Evolutionary conservation across 2,329 filamentous ascomycete genomes (phyloP).

Genomic region (Colletotrichum incanum): DNA sequence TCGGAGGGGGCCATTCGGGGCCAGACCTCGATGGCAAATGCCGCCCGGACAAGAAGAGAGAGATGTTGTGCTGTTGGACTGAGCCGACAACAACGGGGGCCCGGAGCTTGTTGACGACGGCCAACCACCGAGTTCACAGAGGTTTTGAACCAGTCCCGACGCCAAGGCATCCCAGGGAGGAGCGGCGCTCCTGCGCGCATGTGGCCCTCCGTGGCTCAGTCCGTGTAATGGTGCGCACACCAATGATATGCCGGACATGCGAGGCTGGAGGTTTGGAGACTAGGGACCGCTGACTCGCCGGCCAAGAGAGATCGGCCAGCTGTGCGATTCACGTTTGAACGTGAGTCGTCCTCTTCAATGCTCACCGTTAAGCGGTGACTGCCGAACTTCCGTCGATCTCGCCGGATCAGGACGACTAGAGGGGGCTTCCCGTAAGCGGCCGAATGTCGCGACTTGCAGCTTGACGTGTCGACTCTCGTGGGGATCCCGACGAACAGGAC

Average conservation of each 20-base stretch:
- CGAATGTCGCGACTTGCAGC: slow-evolving; percentile 2
- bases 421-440: slow-evolving; percentile 7
- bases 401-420: slow-evolving; percentile 22
- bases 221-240: slow-evolving; percentile 20
- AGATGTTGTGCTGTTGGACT: neutral
- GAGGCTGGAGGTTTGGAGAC: slow-evolving; percentile 37
- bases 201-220: slow-evolving; percentile 34
- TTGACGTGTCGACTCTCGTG: slow-evolving; percentile 22
- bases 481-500: slow-evolving; percentile 22
- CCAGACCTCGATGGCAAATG: slow-evolving; percentile 12
- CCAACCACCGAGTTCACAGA: slow-evolving; percentile 14
- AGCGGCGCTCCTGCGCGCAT: slow-evolving; percentile 38
- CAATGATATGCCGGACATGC: slow-evolving; percentile 32
- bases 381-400: slow-evolving; percentile 37
- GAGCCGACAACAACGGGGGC: slow-evolving; percentile 1
- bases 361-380: slow-evolving; percentile 32
- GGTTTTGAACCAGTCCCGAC: slow-evolving; percentile 8
- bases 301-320: slow-evolving; percentile 34
- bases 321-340: slow-evolving; percentile 40
- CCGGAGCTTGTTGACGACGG: neutral
- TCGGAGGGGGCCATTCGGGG: neutral
- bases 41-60: neutral
- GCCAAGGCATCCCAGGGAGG: slow-evolving; percentile 31
- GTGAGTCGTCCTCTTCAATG: slow-evolving; percentile 28
- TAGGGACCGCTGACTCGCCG: slow-evolving; percentile 39